A percentile compares a stretch with the other conserved stretches of the same genome.
phyloP scores from a whole-genome alignment of 192 early-diverging fungal genomes.

The Haplosporangium gracile region DNA sequence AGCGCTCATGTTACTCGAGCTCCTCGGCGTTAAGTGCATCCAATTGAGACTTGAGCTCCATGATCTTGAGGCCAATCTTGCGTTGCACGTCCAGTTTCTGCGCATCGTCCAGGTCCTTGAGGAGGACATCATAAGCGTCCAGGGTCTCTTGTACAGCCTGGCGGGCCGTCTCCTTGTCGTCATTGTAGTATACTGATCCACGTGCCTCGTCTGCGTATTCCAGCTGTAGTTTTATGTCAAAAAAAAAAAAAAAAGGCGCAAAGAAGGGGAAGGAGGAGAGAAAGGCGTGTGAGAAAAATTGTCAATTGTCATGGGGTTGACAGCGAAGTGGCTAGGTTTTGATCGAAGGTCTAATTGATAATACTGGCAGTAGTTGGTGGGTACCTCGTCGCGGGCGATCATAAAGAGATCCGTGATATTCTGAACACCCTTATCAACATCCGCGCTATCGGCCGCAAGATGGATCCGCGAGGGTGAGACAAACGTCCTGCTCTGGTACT shows the following conservation, averaged over 20 bases:
- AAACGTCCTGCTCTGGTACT: conserved; percentile 17
- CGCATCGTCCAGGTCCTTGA: conserved; percentile 34
- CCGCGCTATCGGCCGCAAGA: conserved; percentile 10
- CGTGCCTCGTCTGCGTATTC: conserved; percentile 60
- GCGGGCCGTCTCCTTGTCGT: conserved; percentile 54
- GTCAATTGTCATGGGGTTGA: neutral
- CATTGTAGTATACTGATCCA: conserved; percentile 59
- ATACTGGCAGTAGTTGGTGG: neutral
- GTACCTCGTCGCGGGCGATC: conserved; percentile 52
- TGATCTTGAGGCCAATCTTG: conserved; percentile 58
- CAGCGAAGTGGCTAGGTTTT: neutral
- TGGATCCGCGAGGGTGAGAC: conserved; percentile 7
- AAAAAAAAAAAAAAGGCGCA: neutral
- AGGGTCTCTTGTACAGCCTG: conserved; percentile 53
- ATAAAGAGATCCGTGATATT: conserved; percentile 48
- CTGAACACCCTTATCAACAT: conserved; percentile 48
- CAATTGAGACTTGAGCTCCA: conserved; percentile 54
- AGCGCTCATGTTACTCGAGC: conserved; percentile 20
- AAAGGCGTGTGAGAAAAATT: neutral
- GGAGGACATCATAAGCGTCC: conserved; percentile 32
- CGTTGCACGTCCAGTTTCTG: conserved; percentile 54
- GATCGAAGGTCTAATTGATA: neutral
- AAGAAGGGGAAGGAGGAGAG: neutral
- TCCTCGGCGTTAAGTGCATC: conserved; percentile 52
- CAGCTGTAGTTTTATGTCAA: conserved; percentile 9